Evolutionary conservation across 306 rosid genomes (phyloP).

Genomic region (Cucurbita ficifolia): DNA sequence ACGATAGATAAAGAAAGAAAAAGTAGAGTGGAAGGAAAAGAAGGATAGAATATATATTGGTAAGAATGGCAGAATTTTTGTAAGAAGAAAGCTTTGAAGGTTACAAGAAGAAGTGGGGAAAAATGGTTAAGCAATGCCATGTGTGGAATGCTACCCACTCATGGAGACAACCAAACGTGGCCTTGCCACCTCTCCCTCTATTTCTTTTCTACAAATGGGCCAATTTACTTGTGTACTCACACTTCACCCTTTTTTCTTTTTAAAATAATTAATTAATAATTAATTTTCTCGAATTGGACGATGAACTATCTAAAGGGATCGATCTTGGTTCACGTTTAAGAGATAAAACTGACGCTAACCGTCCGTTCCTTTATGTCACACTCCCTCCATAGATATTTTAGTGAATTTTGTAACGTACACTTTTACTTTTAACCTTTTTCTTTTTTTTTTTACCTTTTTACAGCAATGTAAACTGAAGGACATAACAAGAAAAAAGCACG

Average conservation of each 20-base stretch:
- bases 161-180: conserved; percentile 28
- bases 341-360: background rate
- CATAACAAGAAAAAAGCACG: no score
- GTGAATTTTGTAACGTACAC: no score
- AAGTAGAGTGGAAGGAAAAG: background rate
- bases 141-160: conserved; percentile 17
- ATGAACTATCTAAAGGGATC: no score
- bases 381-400: background rate
- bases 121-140: conserved; percentile 2
- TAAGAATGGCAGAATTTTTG: background rate
- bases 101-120: background rate
- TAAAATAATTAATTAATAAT: no score
- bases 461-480: background rate
- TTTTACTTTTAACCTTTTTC: no score
- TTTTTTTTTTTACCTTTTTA: no score
- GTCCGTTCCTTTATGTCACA: no score
- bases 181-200: background rate
- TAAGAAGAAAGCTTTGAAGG: background rate
- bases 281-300: no score
- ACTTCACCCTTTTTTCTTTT: background rate
- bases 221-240: background rate
- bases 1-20: background rate
- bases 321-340: no score
- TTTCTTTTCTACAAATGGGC: background rate
- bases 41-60: background rate